Percentiles rank a stretch among this genome's conserved stretches.
phyloP scores from a whole-genome alignment of 805 yeast species.

The Kluyveromyces lactis region DNA sequence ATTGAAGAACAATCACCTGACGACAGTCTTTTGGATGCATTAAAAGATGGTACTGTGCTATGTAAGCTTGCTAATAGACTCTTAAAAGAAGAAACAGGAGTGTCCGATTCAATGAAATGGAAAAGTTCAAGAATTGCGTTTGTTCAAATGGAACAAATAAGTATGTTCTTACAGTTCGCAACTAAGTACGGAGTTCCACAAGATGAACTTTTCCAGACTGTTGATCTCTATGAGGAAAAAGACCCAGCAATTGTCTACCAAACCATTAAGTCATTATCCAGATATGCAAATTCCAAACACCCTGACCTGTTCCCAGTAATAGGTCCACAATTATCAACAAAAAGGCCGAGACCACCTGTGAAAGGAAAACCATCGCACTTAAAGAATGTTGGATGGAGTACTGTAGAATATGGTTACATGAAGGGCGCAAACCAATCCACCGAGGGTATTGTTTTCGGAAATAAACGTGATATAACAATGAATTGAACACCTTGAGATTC shows the following conservation, averaged over 20 bases:
- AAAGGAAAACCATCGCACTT: constrained; percentile 50
- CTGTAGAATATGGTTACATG: constrained; percentile 52
- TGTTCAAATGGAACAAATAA: constrained; percentile 74
- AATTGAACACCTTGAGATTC: neutral
- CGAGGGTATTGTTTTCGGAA: constrained; percentile 49
- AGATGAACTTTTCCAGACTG: constrained; percentile 74
- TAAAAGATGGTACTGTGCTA: constrained; percentile 56
- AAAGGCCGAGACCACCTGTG: constrained; percentile 39
- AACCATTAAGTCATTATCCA: constrained; percentile 62
- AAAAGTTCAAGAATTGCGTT: constrained; percentile 69
- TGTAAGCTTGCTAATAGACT: constrained; percentile 34
- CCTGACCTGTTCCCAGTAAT: constrained; percentile 39
- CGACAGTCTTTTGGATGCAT: constrained; percentile 41
- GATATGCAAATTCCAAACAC: constrained; percentile 54
- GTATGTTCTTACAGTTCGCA: constrained; percentile 58
- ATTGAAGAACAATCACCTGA: constrained; percentile 29
- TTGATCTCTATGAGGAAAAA: constrained; percentile 60
- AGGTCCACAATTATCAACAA: constrained; percentile 49
- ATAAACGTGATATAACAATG: constrained; percentile 36
- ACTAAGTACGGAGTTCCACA: constrained; percentile 62
- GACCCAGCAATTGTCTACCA: constrained; percentile 78
- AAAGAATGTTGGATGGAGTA: constrained; percentile 42
- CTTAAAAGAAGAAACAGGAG: constrained; percentile 32
- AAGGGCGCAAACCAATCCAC: constrained; percentile 47
- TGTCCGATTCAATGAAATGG: constrained; percentile 32